phyloP scores from a whole-genome alignment of 2,329 filamentous ascomycete genomes.

The Arthrobotrys sinensis region DNA sequence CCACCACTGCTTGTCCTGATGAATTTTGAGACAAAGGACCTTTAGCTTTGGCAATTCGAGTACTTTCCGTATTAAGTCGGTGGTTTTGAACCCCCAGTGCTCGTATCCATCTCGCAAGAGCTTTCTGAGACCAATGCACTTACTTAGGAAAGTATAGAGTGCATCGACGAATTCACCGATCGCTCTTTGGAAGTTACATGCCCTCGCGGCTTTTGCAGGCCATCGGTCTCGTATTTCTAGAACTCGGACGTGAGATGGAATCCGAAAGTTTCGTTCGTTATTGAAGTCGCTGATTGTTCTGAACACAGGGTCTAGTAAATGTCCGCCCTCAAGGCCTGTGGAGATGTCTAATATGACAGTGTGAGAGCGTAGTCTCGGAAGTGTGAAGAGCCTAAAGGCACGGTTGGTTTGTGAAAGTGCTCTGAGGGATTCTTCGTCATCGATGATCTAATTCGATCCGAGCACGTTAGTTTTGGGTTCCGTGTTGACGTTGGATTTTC shows the following conservation, averaged over 20 bases:
- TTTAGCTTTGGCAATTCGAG: slow-evolving; percentile 37
- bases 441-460: slow-evolving; percentile 14
- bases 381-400: slow-evolving; percentile 19
- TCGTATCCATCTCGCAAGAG: slow-evolving; percentile 51
- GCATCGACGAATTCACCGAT: slow-evolving; percentile 14
- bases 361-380: slow-evolving; percentile 43
- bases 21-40: slow-evolving; percentile 51
- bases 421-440: slow-evolving; percentile 40
- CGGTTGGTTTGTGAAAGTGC: slow-evolving; percentile 41
- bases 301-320: not conserved
- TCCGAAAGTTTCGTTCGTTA: slow-evolving; percentile 17
- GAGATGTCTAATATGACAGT: slow-evolving; percentile 47
- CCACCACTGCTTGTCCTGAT: slow-evolving; percentile 32
- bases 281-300: slow-evolving; percentile 41
- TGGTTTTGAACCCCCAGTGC: slow-evolving; percentile 26
- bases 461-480: not conserved
- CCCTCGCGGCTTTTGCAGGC: not conserved
- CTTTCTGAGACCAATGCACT: slow-evolving; percentile 44
- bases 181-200: not conserved
- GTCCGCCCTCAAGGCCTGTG: slow-evolving; percentile 1
- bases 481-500: slow-evolving; percentile 24
- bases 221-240: slow-evolving; percentile 46
- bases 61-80: slow-evolving; percentile 27
- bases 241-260: slow-evolving; percentile 19
- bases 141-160: slow-evolving; percentile 32